phyloP scores from a whole-genome alignment of 2,329 filamentous ascomycete genomes.

The Chaetothyriales sp. region DNA sequence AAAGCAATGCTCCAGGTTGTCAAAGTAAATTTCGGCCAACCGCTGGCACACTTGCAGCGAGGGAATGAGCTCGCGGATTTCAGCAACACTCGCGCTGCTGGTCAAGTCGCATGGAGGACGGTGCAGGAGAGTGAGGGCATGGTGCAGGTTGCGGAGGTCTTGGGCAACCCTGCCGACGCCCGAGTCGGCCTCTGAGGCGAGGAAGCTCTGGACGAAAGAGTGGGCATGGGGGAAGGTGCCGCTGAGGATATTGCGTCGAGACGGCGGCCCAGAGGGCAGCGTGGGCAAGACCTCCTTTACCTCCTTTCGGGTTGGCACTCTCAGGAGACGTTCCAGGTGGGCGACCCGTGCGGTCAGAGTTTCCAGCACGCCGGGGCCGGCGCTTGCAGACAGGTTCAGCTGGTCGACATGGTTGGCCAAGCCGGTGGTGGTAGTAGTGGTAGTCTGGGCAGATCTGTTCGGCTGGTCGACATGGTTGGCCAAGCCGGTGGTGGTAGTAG shows the following conservation, averaged over 20 bases:
- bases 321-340: not conserved
- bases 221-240: conserved; percentile 8
- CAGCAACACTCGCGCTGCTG: not conserved
- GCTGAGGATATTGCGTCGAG: not conserved
- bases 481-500: not conserved
- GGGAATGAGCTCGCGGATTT: conserved; percentile 5
- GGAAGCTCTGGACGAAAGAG: conserved; percentile 7
- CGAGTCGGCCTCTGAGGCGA: not conserved
- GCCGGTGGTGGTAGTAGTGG: not conserved
- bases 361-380: not conserved
- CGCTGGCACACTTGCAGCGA: conserved; percentile 8
- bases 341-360: not conserved
- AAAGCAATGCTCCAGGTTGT: conserved; percentile 18
- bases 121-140: not conserved
- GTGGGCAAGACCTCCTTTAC: not conserved
- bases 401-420: not conserved
- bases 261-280: not conserved
- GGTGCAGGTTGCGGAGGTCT: conserved; percentile 7
- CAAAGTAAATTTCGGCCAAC: conserved; percentile 13
- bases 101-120: conserved; percentile 2
- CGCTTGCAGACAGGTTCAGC: not conserved
- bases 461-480: not conserved
- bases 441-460: not conserved
- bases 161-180: conserved; percentile 3
- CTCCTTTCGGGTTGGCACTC: conserved; percentile 5